Percentiles rank a stretch among this genome's conserved stretches.
These are phyloP conservation scores for Malassezia obtusa DNA, from an alignment of 1,284 basidiomycete species.

Conservation along the genomic window DNA sequence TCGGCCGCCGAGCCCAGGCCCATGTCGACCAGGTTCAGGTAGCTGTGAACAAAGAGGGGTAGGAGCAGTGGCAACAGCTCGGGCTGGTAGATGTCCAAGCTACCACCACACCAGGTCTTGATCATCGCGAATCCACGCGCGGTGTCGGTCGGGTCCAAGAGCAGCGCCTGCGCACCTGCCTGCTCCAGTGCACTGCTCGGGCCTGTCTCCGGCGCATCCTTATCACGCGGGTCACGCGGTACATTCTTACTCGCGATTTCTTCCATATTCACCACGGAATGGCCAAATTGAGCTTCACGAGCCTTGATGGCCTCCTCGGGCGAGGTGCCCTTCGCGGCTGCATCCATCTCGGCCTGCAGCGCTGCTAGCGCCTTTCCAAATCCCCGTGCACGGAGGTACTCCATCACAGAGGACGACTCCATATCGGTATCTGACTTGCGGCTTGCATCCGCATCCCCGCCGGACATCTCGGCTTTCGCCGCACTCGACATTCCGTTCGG, in stretches of 20 bases:
- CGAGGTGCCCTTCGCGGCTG: conserved; percentile 24
- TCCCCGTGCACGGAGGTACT: conserved; percentile 74
- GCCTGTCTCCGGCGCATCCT: conserved; percentile 19
- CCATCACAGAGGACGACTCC: conserved; percentile 55
- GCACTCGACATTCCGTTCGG: background rate
- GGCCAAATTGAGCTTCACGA: conserved; percentile 47
- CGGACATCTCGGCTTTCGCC: background rate
- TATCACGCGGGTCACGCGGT: conserved; percentile 38
- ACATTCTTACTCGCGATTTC: conserved; percentile 47
- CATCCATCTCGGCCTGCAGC: conserved; percentile 60
- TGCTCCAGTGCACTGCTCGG: conserved; percentile 46
- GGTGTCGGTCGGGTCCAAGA: conserved; percentile 76
- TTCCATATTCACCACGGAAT: conserved; percentile 56
- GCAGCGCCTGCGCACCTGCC: conserved; percentile 64
- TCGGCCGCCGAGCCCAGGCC: conserved; percentile 71
- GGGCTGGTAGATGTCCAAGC: conserved; percentile 72
- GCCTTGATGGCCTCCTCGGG: conserved; percentile 25
- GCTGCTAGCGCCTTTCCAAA: conserved; percentile 66
- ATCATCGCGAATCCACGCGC: conserved; percentile 76
- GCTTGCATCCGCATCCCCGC: background rate
- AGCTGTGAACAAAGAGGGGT: conserved; percentile 94
- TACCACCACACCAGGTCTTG: conserved; percentile 87
- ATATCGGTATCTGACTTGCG: background rate
- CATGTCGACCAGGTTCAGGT: conserved; percentile 81
- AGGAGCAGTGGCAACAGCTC: conserved; percentile 86